A percentile compares a stretch with the other conserved stretches of the same genome.
phyloP scores from a whole-genome alignment of 1,284 basidiomycete genomes.

The Prillingera fragicola region DNA sequence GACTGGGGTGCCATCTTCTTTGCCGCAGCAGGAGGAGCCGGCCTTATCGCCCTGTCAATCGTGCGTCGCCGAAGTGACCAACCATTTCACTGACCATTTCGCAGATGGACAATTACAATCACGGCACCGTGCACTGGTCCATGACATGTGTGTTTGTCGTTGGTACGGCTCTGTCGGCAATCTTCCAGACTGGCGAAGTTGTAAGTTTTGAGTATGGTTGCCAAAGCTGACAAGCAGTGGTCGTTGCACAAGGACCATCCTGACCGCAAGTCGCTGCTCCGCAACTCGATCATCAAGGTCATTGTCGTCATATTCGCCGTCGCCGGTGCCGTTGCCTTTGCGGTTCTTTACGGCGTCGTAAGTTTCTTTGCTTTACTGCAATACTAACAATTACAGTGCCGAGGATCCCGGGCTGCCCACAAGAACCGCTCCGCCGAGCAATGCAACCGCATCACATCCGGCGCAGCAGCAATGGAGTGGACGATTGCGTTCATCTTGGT shows the following conservation, averaged over 20 bases:
- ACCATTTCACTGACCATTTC: neutral
- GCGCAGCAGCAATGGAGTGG: constrained; percentile 50
- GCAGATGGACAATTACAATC: constrained; percentile 48
- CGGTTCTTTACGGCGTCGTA: constrained; percentile 44
- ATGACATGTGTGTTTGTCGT: constrained; percentile 52
- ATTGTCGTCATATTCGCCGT: constrained; percentile 49
- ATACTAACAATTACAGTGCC: constrained; percentile 24
- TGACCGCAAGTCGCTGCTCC: constrained; percentile 45
- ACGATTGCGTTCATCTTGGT: constrained; percentile 47
- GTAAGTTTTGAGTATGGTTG: constrained; percentile 26
- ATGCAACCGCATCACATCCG: constrained; percentile 50
- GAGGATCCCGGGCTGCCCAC: constrained; percentile 22
- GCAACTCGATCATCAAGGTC: constrained; percentile 51
- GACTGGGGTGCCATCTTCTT: constrained; percentile 50
- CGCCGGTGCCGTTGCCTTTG: constrained; percentile 49
- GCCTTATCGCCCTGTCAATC: constrained; percentile 48
- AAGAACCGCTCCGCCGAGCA: constrained; percentile 16
- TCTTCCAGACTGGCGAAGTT: constrained; percentile 51
- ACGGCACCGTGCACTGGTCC: constrained; percentile 50
- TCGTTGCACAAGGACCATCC: constrained; percentile 48
- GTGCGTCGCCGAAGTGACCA: constrained; percentile 25
- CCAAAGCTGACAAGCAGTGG: constrained; percentile 25
- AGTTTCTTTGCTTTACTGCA: constrained; percentile 9
- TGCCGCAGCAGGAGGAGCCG: constrained; percentile 46
- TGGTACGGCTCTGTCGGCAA: constrained; percentile 50